A percentile compares a stretch with the other conserved stretches of the same genome.
These are phyloP conservation scores for Aspergillus homomorphus DNA, from an alignment of 495 filamentous ascomycete species.

Conservation along the genomic window DNA sequence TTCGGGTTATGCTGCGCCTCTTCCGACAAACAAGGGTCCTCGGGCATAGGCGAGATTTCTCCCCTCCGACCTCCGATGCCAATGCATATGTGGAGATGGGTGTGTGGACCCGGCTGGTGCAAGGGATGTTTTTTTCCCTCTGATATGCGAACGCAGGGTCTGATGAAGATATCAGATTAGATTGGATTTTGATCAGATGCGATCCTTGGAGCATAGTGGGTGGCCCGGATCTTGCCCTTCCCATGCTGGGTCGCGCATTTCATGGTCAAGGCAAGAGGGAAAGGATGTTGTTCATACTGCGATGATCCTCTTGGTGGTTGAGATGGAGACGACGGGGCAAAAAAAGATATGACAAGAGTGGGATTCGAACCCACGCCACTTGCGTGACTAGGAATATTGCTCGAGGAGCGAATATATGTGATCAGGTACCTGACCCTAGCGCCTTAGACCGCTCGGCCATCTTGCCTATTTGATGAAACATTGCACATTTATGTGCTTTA, in stretches of 20 bases:
- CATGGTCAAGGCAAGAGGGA: too few relatives aligned
- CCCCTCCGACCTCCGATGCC: neutral
- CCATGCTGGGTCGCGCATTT: too few relatives aligned
- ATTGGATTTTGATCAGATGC: too few relatives aligned
- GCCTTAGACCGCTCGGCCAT: neutral
- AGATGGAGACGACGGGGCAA: neutral
- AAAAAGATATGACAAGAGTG: constrained; percentile 33
- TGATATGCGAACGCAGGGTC: neutral
- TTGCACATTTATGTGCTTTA: too few relatives aligned
- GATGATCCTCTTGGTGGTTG: too few relatives aligned
- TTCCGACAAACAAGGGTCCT: neutral
- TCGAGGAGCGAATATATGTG: neutral
- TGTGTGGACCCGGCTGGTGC: neutral
- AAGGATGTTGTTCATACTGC: too few relatives aligned
- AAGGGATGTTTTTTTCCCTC: neutral
- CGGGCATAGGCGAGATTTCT: neutral
- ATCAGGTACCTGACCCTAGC: neutral
- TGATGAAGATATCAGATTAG: neutral
- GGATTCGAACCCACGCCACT: constrained; percentile 40
- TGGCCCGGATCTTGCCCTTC: too few relatives aligned
- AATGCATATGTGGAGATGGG: neutral
- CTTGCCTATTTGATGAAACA: neutral
- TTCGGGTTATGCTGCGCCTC: too few relatives aligned
- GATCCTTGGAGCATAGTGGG: too few relatives aligned
- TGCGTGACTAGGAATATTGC: constrained; percentile 3